These are phyloP conservation scores for Ganoderma boninense DNA, from an alignment of 1,284 basidiomycete species.

Conservation along the genomic window DNA sequence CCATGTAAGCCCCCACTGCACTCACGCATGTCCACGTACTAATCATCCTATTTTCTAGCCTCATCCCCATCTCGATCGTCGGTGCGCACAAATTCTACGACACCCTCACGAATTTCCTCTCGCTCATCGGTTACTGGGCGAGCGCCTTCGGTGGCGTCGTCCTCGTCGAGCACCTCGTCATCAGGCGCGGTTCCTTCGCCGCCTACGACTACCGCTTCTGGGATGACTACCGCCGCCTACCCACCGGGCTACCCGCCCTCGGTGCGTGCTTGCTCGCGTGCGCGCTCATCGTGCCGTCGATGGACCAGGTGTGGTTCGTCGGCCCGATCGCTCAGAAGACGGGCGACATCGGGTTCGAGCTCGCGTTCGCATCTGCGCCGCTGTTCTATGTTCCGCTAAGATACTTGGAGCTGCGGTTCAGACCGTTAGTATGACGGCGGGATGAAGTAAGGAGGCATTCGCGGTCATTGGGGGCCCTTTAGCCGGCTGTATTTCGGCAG, in stretches of 20 bases:
- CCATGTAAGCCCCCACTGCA: constrained; percentile 62
- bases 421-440: constrained; percentile 34
- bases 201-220: constrained; percentile 62
- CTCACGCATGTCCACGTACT: background rate
- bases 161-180: constrained; percentile 69
- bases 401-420: constrained; percentile 44
- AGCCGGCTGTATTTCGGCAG: background rate
- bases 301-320: constrained; percentile 77
- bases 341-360: constrained; percentile 83
- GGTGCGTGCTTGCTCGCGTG: constrained; percentile 58
- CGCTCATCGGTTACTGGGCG: constrained; percentile 80
- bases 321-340: constrained; percentile 75
- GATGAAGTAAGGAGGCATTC: too few species aligned
- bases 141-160: constrained; percentile 66
- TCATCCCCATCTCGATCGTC: constrained; percentile 70
- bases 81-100: constrained; percentile 74
- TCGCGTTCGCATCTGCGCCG: constrained; percentile 63
- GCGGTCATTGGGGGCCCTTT: background rate
- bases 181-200: constrained; percentile 59
- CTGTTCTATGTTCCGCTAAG: constrained; percentile 69
- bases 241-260: constrained; percentile 71
- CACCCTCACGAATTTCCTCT: constrained; percentile 73
- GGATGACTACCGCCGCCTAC: constrained; percentile 63
- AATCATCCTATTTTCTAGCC: constrained; percentile 28
- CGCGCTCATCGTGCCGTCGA: constrained; percentile 69